Percentiles rank a stretch among this genome's conserved stretches.
These are phyloP conservation scores for Ophiognomonia clavigignenti-juglandacearum DNA, from an alignment of 2,329 filamentous ascomycete species.

Conservation along the genomic window DNA sequence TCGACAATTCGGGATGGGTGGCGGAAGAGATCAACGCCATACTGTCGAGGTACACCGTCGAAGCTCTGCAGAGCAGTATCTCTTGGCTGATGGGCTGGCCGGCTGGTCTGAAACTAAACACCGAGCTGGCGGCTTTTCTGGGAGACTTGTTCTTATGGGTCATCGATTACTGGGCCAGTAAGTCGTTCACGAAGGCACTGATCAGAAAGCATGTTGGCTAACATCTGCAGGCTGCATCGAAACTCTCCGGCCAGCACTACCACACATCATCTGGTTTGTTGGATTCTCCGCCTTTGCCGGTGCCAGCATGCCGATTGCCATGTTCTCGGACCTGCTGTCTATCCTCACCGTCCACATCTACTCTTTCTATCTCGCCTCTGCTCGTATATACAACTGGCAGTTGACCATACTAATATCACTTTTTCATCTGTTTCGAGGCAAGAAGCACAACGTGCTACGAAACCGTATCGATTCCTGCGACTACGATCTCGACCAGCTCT, in stretches of 20 bases:
- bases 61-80: constrained; percentile 83
- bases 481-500: constrained; percentile 94
- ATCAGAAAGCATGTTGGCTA: constrained; percentile 13
- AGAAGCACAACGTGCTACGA: constrained; percentile 94
- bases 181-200: constrained; percentile 24
- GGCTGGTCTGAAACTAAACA: constrained; percentile 91
- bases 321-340: constrained; percentile 91
- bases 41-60: constrained; percentile 77
- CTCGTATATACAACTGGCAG: constrained; percentile 98
- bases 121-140: constrained; percentile 85
- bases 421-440: constrained; percentile 97
- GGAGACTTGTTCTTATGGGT: constrained; percentile 97
- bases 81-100: constrained; percentile 95
- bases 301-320: constrained; percentile 92
- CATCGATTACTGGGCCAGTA: constrained; percentile 94
- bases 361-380: constrained; percentile 94
- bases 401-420: constrained; percentile 92
- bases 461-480: constrained; percentile 99
- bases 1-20: constrained; percentile 86
- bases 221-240: constrained; percentile 63
- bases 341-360: constrained; percentile 94
- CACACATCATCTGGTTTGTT: constrained; percentile 83
- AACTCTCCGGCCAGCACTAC: constrained; percentile 73
- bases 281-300: constrained; percentile 94
- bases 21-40: constrained; percentile 73